Percentiles rank a stretch among this genome's conserved stretches.
phyloP scores from a whole-genome alignment of 177 flowering plant genomes.

The Tripterygium wilfordii region DNA sequence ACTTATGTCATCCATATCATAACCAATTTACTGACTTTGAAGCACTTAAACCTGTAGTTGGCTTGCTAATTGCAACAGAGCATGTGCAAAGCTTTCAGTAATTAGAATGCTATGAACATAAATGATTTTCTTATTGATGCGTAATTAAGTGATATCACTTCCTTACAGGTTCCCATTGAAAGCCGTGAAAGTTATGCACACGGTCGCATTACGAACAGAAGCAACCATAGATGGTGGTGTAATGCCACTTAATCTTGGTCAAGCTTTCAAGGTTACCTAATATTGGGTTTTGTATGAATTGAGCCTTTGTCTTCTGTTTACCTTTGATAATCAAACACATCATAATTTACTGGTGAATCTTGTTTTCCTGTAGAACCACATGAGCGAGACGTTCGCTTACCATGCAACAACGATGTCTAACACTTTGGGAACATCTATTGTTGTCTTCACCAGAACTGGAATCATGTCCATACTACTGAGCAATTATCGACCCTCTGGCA shows the following conservation, averaged over 20 bases:
- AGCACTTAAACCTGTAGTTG: no score
- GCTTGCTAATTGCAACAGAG: no score
- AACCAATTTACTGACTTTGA: no score
- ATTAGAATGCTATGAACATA: no score
- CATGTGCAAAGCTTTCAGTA: no score
- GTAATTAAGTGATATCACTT: constrained; percentile 5
- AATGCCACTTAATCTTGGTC: constrained; percentile 73
- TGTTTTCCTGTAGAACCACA: constrained; percentile 68
- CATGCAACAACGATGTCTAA: constrained; percentile 99
- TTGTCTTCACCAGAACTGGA: constrained; percentile 95
- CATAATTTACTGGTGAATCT: constrained; percentile 11
- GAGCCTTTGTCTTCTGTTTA: no score
- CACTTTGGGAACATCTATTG: constrained; percentile 88
- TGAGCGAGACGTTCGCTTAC: constrained; percentile 97
- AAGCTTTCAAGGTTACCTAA: constrained; percentile 94
- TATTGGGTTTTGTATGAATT: no score
- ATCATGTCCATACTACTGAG: constrained; percentile 90
- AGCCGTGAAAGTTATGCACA: constrained; percentile 95
- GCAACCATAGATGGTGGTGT: constrained; percentile 59
- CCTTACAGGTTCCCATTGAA: constrained; percentile 82
- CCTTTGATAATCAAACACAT: no score
- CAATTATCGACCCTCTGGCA: constrained; percentile 94
- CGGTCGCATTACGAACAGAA: constrained; percentile 89
- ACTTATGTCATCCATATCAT: no score
- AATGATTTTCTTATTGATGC: no score